Evolutionary conservation across 2,329 filamentous ascomycete genomes (phyloP), one percentile per base, ranked within the genome.

Genomic region (Fusarium sp.): DNA sequence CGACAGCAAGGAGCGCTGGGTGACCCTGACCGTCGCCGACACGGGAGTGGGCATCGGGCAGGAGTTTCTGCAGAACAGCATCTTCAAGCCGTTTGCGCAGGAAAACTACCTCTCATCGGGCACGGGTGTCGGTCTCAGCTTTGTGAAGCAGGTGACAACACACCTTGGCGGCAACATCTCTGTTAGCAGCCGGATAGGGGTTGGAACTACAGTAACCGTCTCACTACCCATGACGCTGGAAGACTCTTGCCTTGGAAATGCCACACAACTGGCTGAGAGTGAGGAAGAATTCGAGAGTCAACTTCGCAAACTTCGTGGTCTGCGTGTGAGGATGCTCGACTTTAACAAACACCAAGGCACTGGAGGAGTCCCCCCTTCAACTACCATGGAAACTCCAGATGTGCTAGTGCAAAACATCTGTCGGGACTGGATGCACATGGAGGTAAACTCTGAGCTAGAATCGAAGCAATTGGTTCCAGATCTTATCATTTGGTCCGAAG

Each of bases 1-100:
- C 5, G 40, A 37, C 1, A 67, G 52, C 8, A 67, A 64, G 1
- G 67, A 75, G 18, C 61, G 68, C 8, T 64, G 70, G 11, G 72
- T 82, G 5, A 79, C 74, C 0, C 75, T 91, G 7, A 87, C 84
- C 0, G 87, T 94, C 2, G 83, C 85, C 0, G 92, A 94, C 73
- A 91, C 92, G 0, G 92, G 92, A 1, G 87, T 86, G 52, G 92
- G 92, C 2, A 94, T 94, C 37, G 87, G 87, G 0, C 84, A 88
- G 7, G 89, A 92, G 11, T 94, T 90, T 71, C 81, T 93, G 13
- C 84, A 87, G 22, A 87, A 89, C 10, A 86, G 87, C 16, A 80
- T 93, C 0, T 94, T 91, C 76, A 89, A 87, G 0, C 89, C 91
- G 0, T 93, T 93, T 69, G 81, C 85, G 0, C 92, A 94, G 70